phyloP scores from a whole-genome alignment of 768 basidiomycete genomes.

The Baorangia bicolor region DNA sequence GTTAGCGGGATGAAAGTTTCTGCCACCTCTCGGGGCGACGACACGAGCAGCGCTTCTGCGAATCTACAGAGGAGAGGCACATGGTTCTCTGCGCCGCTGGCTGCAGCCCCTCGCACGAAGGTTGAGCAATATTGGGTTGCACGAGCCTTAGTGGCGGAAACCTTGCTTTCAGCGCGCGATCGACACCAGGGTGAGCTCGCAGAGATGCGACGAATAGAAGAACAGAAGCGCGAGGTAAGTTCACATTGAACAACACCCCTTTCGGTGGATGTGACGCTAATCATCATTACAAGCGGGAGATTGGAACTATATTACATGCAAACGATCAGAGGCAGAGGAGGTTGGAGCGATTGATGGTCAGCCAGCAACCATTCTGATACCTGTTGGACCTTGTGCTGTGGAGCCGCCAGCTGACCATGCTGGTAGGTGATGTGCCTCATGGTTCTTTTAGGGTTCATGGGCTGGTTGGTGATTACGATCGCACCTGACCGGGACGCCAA shows the following conservation, averaged over 20 bases:
- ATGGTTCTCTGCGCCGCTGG: slow-evolving; percentile 22
- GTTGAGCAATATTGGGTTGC: slow-evolving; percentile 67
- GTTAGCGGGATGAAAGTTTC: slow-evolving; percentile 7
- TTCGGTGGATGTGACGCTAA: background rate
- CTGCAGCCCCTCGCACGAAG: slow-evolving; percentile 25
- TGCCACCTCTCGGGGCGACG: background rate
- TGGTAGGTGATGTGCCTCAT: slow-evolving; percentile 21
- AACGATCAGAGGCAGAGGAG: slow-evolving; percentile 48
- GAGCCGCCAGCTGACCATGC: slow-evolving; percentile 12
- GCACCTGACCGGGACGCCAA: slow-evolving; percentile 15
- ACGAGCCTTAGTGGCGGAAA: slow-evolving; percentile 65
- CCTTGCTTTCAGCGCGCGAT: slow-evolving; percentile 49
- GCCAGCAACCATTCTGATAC: slow-evolving; percentile 17
- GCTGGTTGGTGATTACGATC: slow-evolving; percentile 20
- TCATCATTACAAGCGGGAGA: slow-evolving; percentile 40
- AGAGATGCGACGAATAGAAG: slow-evolving; percentile 40
- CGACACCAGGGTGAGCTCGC: slow-evolving; percentile 51
- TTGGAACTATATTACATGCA: slow-evolving; percentile 36
- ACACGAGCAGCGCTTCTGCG: background rate
- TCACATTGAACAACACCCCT: background rate
- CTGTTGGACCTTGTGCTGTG: background rate
- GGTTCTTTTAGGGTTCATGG: slow-evolving; percentile 22
- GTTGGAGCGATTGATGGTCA: slow-evolving; percentile 54
- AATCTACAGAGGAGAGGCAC: slow-evolving; percentile 9
- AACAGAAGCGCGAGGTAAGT: slow-evolving; percentile 48